phyloP scores from a whole-genome alignment of 148 eudicot species.

The Chenopodium formosanum region DNA sequence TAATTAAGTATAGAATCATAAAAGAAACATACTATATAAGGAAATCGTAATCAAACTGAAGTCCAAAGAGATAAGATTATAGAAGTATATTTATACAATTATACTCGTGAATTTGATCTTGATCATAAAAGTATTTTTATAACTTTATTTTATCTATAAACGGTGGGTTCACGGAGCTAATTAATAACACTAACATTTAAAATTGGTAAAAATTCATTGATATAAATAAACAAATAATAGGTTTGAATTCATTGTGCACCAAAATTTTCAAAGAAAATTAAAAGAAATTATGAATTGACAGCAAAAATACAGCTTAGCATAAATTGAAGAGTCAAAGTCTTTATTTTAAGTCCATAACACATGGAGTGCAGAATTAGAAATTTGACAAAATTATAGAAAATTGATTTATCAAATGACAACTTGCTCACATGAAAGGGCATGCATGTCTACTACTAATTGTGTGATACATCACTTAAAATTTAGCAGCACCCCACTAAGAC shows the following conservation, averaged over 20 bases:
- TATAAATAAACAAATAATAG: too few relatives aligned
- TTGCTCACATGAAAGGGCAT: conserved; percentile 6
- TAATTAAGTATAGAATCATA: not conserved
- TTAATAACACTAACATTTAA: not conserved
- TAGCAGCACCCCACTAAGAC: not conserved
- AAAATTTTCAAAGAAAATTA: too few relatives aligned
- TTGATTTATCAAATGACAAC: not conserved
- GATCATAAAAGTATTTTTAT: not conserved
- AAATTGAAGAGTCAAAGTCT: not conserved
- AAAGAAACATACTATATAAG: not conserved
- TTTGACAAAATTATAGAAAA: not conserved
- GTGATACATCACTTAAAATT: not conserved
- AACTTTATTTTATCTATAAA: not conserved
- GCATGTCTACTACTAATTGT: not conserved
- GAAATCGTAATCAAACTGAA: too few relatives aligned
- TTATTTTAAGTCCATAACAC: not conserved
- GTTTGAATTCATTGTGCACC: too few relatives aligned
- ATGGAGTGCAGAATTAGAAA: not conserved
- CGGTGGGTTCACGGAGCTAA: conserved; percentile 6
- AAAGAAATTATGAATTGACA: not conserved
- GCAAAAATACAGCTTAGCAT: not conserved
- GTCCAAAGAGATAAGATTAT: not conserved
- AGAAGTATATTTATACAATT: not conserved
- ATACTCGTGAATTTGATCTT: not conserved
- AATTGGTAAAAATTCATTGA: not conserved